phyloP scores from a whole-genome alignment of 73 alveolate genomes.

The Uronychia setigera region DNA sequence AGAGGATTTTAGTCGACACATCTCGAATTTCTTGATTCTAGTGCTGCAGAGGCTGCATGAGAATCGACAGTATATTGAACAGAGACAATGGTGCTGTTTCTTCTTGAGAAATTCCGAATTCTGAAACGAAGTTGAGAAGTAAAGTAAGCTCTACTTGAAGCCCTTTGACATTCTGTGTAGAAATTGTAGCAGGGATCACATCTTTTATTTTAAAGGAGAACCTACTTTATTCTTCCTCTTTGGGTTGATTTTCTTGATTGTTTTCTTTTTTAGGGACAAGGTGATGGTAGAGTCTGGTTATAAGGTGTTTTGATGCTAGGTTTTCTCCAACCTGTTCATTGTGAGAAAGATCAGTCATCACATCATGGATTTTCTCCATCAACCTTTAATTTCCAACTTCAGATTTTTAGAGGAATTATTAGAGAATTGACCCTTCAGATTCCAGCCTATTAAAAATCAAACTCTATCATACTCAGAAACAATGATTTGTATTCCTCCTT shows the following conservation, averaged over 20 bases:
- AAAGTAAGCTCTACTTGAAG: constrained; percentile 30
- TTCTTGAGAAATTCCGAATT: constrained; percentile 33
- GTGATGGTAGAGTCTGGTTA: neutral
- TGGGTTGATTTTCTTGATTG: neutral
- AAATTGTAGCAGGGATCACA: neutral
- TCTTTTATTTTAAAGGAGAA: neutral
- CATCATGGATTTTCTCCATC: constrained; percentile 41
- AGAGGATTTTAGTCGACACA: neutral
- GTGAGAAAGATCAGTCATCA: constrained; percentile 13
- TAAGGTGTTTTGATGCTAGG: constrained; percentile 26
- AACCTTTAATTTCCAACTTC: constrained; percentile 49
- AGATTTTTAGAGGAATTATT: constrained; percentile 19
- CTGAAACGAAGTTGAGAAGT: constrained; percentile 27
- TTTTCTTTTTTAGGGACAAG: constrained; percentile 7
- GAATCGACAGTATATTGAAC: constrained; percentile 10
- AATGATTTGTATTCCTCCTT: constrained; percentile 1
- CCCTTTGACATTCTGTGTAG: constrained; percentile 17
- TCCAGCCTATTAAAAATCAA: neutral
- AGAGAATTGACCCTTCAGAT: neutral
- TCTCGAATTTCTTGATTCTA: constrained; percentile 21
- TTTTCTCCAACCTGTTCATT: constrained; percentile 39
- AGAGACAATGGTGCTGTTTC: constrained; percentile 15
- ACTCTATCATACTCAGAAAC: neutral
- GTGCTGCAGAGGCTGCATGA: constrained; percentile 28
- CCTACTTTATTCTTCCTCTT: constrained; percentile 18